Conservation (phyloP, 176 grass and related monocot genomes). For the Avena eriantha region DNA sequence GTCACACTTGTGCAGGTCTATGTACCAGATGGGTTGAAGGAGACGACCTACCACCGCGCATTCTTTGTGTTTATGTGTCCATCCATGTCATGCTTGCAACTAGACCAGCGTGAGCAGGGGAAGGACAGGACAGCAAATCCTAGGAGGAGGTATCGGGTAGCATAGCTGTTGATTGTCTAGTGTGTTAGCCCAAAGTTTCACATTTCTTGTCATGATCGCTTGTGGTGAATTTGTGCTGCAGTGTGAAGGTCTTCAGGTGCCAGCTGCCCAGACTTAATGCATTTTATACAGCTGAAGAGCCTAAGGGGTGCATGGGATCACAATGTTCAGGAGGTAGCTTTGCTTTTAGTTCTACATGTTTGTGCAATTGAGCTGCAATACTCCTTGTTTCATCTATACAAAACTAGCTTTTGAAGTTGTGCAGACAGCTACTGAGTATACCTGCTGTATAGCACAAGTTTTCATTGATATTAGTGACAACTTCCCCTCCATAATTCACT, state of each 20-base stretch:
- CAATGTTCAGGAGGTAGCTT: constrained; percentile 68
- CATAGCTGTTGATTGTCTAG: not conserved
- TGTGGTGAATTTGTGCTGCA: constrained; percentile 38
- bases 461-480: not conserved
- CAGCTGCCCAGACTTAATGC: constrained; percentile 71
- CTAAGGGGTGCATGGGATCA: constrained; percentile 25
- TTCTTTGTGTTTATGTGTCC: constrained; percentile 87
- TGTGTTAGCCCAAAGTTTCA: not conserved
- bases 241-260: constrained; percentile 88
- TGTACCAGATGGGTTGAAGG: constrained; percentile 49
- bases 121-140: constrained; percentile 57
- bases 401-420: not conserved
- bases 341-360: not conserved
- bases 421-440: not conserved
- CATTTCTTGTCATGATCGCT: constrained; percentile 44
- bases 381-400: not conserved
- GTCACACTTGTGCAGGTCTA: constrained; percentile 54
- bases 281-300: constrained; percentile 66
- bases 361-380: constrained; percentile 6
- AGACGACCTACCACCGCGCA: constrained; percentile 65
- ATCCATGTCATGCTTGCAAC: constrained; percentile 74
- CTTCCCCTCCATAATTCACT: not conserved
- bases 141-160: constrained; percentile 61
- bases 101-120: constrained; percentile 87
- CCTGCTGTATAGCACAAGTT: not conserved